phyloP scores from a whole-genome alignment of 2,329 filamentous ascomycete species.

The Aspergillus tanneri region DNA sequence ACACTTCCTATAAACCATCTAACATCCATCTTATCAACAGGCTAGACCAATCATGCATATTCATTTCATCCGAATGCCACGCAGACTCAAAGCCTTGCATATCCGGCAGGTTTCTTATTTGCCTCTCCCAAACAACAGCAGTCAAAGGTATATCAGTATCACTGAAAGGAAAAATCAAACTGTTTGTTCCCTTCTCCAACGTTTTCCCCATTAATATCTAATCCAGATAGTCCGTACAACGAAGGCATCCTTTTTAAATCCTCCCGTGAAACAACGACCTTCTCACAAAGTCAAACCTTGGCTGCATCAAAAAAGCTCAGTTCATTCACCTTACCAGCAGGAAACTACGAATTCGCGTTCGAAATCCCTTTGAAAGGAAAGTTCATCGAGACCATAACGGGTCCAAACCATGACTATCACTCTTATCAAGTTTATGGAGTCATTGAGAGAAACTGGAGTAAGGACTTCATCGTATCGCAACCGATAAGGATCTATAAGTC shows the following conservation, averaged over 20 bases:
- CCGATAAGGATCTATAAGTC: slow-evolving; percentile 17
- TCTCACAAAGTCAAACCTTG: slow-evolving; percentile 13
- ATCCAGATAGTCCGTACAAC: neutral
- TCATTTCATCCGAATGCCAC: slow-evolving; percentile 7
- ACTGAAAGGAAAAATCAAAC: slow-evolving; percentile 15
- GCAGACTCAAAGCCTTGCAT: slow-evolving; percentile 2
- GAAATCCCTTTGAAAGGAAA: slow-evolving; percentile 14
- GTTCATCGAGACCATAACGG: slow-evolving; percentile 15
- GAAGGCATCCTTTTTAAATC: slow-evolving; percentile 5
- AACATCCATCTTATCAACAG: neutral
- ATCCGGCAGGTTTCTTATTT: slow-evolving; percentile 14
- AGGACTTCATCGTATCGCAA: slow-evolving; percentile 17
- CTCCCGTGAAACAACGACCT: slow-evolving; percentile 15
- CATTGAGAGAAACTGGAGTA: slow-evolving; percentile 16
- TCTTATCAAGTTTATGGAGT: slow-evolving; percentile 18
- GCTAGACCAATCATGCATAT: slow-evolving; percentile 20
- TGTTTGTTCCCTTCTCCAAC: slow-evolving; percentile 9
- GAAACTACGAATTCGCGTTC: slow-evolving; percentile 23
- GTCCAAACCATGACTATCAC: slow-evolving; percentile 16
- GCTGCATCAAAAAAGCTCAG: slow-evolving; percentile 18
- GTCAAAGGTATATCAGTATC: slow-evolving; percentile 19
- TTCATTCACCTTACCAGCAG: slow-evolving; percentile 18
- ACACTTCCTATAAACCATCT: neutral
- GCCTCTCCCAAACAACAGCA: slow-evolving; percentile 4
- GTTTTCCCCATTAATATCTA: neutral